phyloP scores from a whole-genome alignment of 2,329 filamentous ascomycete genomes.

The Pseudopithomyces maydicus region DNA sequence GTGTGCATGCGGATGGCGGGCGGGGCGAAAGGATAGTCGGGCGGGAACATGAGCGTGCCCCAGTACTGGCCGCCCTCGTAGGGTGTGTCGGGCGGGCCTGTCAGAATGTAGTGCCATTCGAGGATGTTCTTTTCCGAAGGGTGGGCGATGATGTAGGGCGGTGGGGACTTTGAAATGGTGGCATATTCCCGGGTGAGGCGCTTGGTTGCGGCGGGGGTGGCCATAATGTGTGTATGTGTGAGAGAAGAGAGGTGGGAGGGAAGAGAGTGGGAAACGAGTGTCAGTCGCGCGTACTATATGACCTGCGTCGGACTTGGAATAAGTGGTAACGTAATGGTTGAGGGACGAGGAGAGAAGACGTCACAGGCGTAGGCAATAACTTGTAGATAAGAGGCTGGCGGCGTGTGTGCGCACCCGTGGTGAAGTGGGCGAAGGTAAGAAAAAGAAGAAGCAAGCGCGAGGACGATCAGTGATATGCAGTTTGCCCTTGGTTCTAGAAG shows the following conservation, averaged over 20 bases:
- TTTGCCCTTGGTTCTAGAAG: neutral
- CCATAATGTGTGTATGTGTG: conserved; percentile 32
- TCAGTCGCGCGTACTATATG: neutral
- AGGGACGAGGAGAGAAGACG: neutral
- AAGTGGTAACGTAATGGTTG: neutral
- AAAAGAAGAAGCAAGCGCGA: neutral
- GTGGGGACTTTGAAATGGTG: conserved; percentile 73
- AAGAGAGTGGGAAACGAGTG: neutral
- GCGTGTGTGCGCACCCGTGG: no score
- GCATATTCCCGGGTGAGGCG: conserved; percentile 67
- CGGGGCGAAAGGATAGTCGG: conserved; percentile 96
- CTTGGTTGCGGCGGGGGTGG: conserved; percentile 47
- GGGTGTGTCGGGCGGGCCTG: conserved; percentile 89
- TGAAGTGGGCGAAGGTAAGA: neutral
- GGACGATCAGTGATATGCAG: neutral
- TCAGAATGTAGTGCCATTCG: conserved; percentile 96
- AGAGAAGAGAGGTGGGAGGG: neutral
- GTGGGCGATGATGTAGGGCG: conserved; percentile 86
- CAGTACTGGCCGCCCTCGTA: conserved; percentile 97
- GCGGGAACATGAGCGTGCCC: conserved; percentile 93
- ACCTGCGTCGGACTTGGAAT: neutral
- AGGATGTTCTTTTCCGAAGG: conserved; percentile 91
- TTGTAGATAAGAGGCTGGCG: neutral
- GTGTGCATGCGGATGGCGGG: conserved; percentile 99
- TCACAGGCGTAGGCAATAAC: neutral